Base-by-base conservation (phyloP, 1,284 basidiomycete species). In the Tranzscheliella williamsii region DNA sequence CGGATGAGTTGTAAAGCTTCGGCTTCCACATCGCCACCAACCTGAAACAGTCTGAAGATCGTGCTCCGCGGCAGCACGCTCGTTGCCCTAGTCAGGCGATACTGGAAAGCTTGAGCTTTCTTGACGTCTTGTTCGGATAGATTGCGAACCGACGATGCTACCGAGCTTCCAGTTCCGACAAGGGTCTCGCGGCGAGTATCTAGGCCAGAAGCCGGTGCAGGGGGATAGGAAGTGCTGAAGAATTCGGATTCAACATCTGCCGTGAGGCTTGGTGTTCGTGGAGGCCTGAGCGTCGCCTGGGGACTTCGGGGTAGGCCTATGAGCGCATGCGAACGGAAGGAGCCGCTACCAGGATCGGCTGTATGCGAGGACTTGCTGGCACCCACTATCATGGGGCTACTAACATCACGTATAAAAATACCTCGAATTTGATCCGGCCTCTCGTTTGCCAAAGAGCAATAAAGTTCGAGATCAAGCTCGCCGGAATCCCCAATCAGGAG, bases 401-500 rank as follows among this genome's bases (percentile, higher is more conserved):
- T 60, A 16, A 75, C 72, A 32, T 75, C 71, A n/a, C 72, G 50
- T 16, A 75, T 73, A 42, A 67, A 75, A 15, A 75, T 51, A 29
- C 54, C 71, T 5, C 65, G 46, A 8, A 75, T 49, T 27, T 71
- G 70, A 5, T 42, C 12, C 3, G 72, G 68, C 20, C 71, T 62
- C 47, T 67, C 65, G 7, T 51, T 51, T 4, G 73, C 73, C 4
- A 75, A 39, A n/a, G 64, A 52, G 31, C 66, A 57, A 30, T 72
- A 74, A 9, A 75, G 50, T 42, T 75, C 73, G 17, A 75, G 52
- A 39, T 75, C 73, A 21, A 72, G 66, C 54, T 75, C 73, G 16
- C 73, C 73, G 12, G 62, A 67, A 40, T 75, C 73, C 16, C 73
- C 73, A 20, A 75, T 45, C 35, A 73, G 55, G 43, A 75, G 46